Evolutionary conservation across 108 stramenopile genomes (phyloP).

Genomic region (Nitzschia inconspicua): DNA sequence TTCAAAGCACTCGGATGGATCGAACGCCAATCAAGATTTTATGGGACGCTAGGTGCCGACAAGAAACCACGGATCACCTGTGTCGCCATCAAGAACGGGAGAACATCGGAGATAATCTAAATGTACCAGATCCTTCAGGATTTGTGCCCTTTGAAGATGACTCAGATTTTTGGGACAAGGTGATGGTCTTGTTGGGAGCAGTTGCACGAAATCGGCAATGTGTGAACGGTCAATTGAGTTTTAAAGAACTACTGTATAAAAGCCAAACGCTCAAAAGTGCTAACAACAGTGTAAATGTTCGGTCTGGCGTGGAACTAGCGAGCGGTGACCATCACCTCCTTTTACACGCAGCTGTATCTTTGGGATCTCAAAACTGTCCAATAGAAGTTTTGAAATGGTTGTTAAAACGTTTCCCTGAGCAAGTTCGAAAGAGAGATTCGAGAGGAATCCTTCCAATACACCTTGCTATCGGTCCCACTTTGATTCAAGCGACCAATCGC

Average conservation of each 20-base stretch:
- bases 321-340: background rate
- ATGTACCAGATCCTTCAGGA: too few relatives aligned
- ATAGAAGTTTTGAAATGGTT: conserved; percentile 12
- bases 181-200: conserved; percentile 19
- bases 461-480: conserved; percentile 17
- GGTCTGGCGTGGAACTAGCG: background rate
- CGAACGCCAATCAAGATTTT: conserved; percentile 13
- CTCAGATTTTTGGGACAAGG: conserved; percentile 28
- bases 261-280: background rate
- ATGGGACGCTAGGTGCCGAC: conserved; percentile 16
- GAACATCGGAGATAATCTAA: too few relatives aligned
- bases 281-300: background rate
- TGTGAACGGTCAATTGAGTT: background rate
- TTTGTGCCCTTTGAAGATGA: too few relatives aligned
- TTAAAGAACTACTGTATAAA: background rate
- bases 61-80: background rate
- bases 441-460: conserved; percentile 24
- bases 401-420: conserved; percentile 13
- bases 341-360: conserved; percentile 36
- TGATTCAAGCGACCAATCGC: conserved; percentile 3
- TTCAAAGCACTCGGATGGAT: conserved; percentile 13
- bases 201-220: conserved; percentile 22
- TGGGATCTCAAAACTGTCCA: conserved; percentile 26
- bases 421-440: conserved; percentile 8
- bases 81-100: background rate